Base-by-base conservation (phyloP, 2,329 filamentous ascomycete species). In the Aspergillus phoenicis region DNA sequence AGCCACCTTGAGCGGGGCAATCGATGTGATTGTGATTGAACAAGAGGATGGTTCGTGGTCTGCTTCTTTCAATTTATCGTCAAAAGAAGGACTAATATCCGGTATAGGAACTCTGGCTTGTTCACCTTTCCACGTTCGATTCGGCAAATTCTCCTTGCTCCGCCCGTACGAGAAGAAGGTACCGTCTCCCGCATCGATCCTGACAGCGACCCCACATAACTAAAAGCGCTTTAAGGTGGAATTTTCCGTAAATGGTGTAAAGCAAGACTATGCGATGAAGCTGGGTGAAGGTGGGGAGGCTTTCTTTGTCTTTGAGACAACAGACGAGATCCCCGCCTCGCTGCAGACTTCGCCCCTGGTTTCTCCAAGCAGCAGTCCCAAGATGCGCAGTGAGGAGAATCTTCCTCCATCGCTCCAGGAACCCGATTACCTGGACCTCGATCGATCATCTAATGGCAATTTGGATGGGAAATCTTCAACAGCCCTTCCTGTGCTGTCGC, bases 21-120 rank as follows among this genome's bases (percentile, higher is more conserved):
- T 99, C 80, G 95, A 99, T 84, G 94, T 98, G 69, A 97, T 99
- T 68, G 94, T 99, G 58, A 93, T 99, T 61, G 93, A 99, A 78
- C 93, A 96, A 69, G 91, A 94, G 74, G 95, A 99, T 84, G 95
- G 91, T 81, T 83, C 82, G 74, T 62, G 20, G 39, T 36, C n/a
- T 56, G 6, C 22, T 1, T 22, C 38, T 30, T 10, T 33, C 20
- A 8, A 15, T 10, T 7, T 8, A 30, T n/a, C 8, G 36, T 30
- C 28, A 39, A 15, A 22, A n/a, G 45, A 3, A 22, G 30, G 26
- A 33, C 59, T 62, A 15, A 62, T 52, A 57, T 22, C 51, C 47
- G 13, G 30, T 43, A 17, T 66, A 84, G 82, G 86, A 63, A 85
- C 84, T 43, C 84, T 98, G 60, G 88, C 90, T 66, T 99, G 95